phyloP scores from a whole-genome alignment of 257 asterid genomes.

The Ligustrum vulgare region DNA sequence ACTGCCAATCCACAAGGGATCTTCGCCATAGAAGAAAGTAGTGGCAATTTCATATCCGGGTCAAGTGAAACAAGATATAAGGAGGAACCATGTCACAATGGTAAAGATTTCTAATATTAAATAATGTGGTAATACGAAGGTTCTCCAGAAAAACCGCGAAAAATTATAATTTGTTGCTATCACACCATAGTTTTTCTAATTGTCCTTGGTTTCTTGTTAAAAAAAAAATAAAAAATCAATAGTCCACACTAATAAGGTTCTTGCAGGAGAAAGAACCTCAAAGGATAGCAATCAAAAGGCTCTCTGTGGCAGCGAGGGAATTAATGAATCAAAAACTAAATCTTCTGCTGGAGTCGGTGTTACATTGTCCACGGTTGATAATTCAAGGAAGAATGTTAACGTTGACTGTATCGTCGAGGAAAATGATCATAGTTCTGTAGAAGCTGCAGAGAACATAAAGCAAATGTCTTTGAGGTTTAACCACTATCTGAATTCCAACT shows the following conservation, averaged over 20 bases:
- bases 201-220: slow-evolving; percentile 15
- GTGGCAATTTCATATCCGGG: slow-evolving; percentile 31
- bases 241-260: slow-evolving; percentile 29
- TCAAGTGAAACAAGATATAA: slow-evolving; percentile 29
- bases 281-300: slow-evolving; percentile 34
- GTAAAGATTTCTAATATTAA: slow-evolving; percentile 41
- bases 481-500: slow-evolving; percentile 19
- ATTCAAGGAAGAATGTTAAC: slow-evolving; percentile 35
- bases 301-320: slow-evolving; percentile 35
- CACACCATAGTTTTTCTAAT: slow-evolving; percentile 8
- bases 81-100: slow-evolving; percentile 36
- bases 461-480: slow-evolving; percentile 55
- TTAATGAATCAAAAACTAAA: slow-evolving; percentile 27
- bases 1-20: slow-evolving; percentile 30
- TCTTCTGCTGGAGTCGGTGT: slow-evolving; percentile 32
- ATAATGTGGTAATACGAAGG: slow-evolving; percentile 16
- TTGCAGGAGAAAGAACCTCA: slow-evolving; percentile 59
- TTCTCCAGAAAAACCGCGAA: slow-evolving; percentile 20
- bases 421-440: slow-evolving; percentile 31
- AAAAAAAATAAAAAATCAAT: neutral
- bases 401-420: slow-evolving; percentile 25
- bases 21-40: slow-evolving; percentile 20
- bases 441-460: slow-evolving; percentile 31
- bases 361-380: slow-evolving; percentile 28
- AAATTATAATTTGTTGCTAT: slow-evolving; percentile 14